Evolutionary conservation across 768 basidiomycete species (phyloP).

Genomic region (Lentinula edodes): DNA sequence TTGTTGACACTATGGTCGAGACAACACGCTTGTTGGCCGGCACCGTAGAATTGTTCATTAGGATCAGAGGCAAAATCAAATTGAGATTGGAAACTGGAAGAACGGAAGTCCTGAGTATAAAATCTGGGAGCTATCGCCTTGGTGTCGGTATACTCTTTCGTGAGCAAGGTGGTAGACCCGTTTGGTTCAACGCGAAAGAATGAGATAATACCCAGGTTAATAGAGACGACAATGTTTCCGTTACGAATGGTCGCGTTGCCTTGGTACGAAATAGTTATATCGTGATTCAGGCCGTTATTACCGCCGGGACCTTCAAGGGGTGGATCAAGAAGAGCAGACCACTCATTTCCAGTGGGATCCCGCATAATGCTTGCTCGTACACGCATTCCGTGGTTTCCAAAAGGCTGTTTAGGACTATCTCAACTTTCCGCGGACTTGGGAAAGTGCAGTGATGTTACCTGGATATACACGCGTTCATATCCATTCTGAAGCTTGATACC

Average conservation of each 20-base stretch:
- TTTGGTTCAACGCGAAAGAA: conserved; percentile 26
- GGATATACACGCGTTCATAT: conserved; percentile 28
- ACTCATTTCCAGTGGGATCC: conserved; percentile 28
- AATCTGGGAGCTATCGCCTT: conserved; percentile 24
- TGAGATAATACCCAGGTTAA: conserved; percentile 19
- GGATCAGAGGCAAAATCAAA: conserved; percentile 26
- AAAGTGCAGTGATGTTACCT: conserved; percentile 14
- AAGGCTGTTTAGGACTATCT: conserved; percentile 20
- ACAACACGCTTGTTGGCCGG: conserved; percentile 32
- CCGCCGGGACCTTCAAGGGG: conserved; percentile 29
- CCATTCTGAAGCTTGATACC: conserved; percentile 28
- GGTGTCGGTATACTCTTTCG: conserved; percentile 24
- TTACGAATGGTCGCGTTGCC: conserved; percentile 26
- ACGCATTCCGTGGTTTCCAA: conserved; percentile 29
- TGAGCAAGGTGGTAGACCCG: conserved; percentile 21
- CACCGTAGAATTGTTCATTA: conserved; percentile 30
- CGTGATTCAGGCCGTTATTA: conserved; percentile 22
- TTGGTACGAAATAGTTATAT: conserved; percentile 21
- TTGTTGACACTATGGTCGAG: conserved; percentile 30
- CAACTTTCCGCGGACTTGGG: not conserved
- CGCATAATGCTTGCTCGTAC: conserved; percentile 28
- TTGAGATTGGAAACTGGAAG: conserved; percentile 24
- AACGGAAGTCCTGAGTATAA: conserved; percentile 26
- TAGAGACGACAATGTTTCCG: conserved; percentile 23
- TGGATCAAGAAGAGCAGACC: conserved; percentile 29